These are phyloP conservation scores for Ulmus americana DNA, from an alignment of 331 rosid genomes.

Conservation along the genomic window DNA sequence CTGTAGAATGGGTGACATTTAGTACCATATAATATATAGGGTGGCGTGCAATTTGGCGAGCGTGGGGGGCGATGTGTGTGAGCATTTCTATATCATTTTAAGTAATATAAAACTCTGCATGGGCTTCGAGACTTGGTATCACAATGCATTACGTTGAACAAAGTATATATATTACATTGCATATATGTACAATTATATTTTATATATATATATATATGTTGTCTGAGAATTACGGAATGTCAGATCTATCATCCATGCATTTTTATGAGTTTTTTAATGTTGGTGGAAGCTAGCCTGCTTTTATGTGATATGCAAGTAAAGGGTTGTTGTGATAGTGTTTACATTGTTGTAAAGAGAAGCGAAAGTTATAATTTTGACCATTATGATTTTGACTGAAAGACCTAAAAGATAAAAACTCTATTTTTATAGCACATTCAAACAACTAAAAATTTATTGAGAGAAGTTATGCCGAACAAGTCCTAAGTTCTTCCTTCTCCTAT, in stretches of 20 bases:
- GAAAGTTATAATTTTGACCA: no score
- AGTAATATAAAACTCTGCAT: conserved; percentile 40
- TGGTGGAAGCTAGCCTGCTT: not conserved
- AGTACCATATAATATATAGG: conserved; percentile 45
- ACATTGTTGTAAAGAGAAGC: conserved; percentile 7
- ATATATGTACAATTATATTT: not conserved
- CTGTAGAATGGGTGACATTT: conserved; percentile 71
- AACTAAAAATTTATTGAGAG: no score
- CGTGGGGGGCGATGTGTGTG: conserved; percentile 51
- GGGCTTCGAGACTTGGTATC: conserved; percentile 44
- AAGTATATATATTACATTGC: conserved; percentile 7
- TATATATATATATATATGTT: conserved; percentile 9
- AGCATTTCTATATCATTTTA: conserved; percentile 48
- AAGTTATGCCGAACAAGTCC: no score
- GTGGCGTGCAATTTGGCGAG: conserved; percentile 48
- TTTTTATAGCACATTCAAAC: no score
- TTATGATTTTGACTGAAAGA: no score
- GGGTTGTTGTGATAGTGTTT: conserved; percentile 14
- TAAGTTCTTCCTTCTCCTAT: no score
- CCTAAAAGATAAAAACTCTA: no score
- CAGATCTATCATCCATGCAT: conserved; percentile 39
- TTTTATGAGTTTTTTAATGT: not conserved
- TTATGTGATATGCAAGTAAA: conserved; percentile 5
- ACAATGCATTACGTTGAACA: conserved; percentile 19
- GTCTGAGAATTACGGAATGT: conserved; percentile 76